phyloP scores from a whole-genome alignment of 2,329 filamentous ascomycete species.

The Ophiostoma himal-ulmi region DNA sequence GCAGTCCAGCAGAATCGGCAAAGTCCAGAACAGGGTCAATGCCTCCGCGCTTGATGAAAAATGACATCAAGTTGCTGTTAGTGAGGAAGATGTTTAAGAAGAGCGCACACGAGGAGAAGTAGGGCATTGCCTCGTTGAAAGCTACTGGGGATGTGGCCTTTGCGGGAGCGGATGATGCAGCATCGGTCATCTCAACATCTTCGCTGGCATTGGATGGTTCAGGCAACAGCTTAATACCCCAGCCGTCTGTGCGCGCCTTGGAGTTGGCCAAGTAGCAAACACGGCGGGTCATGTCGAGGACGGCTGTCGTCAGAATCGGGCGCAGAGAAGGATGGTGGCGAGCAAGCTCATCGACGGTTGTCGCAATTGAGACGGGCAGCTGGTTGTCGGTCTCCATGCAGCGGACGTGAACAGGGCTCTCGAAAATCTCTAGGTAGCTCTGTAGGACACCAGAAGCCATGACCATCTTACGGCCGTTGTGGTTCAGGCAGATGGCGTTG shows the following conservation, averaged over 20 bases:
- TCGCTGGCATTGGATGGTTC: conserved; percentile 36
- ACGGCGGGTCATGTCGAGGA: conserved; percentile 80
- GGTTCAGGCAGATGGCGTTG: conserved; percentile 89
- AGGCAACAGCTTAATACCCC: conserved; percentile 73
- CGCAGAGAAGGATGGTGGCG: conserved; percentile 86
- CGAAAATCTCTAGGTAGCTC: conserved; percentile 92
- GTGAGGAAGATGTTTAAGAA: conserved; percentile 72
- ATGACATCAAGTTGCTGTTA: conserved; percentile 64
- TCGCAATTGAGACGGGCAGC: conserved; percentile 68
- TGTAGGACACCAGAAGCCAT: conserved; percentile 75
- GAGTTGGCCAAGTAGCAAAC: conserved; percentile 67
- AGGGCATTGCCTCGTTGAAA: conserved; percentile 40
- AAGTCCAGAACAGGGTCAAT: conserved; percentile 81
- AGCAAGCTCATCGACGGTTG: conserved; percentile 86
- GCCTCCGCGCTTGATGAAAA: conserved; percentile 72
- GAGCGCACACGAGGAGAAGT: conserved; percentile 67
- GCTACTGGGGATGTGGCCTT: background rate
- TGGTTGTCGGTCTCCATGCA: conserved; percentile 66
- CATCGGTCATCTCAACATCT: conserved; percentile 62
- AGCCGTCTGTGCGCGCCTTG: conserved; percentile 62
- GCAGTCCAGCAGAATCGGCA: conserved; percentile 72
- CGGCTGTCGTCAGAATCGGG: conserved; percentile 71
- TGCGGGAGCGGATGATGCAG: background rate
- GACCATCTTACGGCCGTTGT: conserved; percentile 80
- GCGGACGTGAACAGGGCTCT: conserved; percentile 82